phyloP scores from a whole-genome alignment of 176 grass and related monocot species.

The Cocos nucifera region DNA sequence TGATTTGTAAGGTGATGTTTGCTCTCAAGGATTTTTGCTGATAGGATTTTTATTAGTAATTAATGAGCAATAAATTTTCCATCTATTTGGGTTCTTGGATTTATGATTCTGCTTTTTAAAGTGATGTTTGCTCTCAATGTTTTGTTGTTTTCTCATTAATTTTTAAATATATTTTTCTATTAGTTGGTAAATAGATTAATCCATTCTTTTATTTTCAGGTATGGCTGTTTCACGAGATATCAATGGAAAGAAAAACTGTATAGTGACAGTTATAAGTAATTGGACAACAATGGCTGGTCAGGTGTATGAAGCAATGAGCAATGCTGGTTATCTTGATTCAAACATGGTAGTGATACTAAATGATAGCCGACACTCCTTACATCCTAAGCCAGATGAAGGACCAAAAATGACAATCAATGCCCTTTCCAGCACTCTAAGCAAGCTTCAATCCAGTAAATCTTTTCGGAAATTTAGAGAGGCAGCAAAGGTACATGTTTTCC shows the following conservation, averaged over 20 bases:
- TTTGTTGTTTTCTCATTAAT: no score
- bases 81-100: no score
- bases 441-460: slow-evolving; percentile 69
- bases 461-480: slow-evolving; percentile 73
- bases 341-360: slow-evolving; percentile 87
- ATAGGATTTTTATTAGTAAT: no score
- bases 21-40: no score
- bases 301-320: slow-evolving; percentile 68
- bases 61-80: no score
- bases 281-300: slow-evolving; percentile 81
- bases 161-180: no score
- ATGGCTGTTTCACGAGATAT: slow-evolving; percentile 76
- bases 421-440: slow-evolving; percentile 62
- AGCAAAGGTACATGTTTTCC: slow-evolving; percentile 45
- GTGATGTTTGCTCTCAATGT: no score
- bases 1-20: no score
- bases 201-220: slow-evolving; percentile 25
- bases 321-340: slow-evolving; percentile 67
- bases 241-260: slow-evolving; percentile 52
- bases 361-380: slow-evolving; percentile 45
- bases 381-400: slow-evolving; percentile 35
- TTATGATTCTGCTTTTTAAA: no score
- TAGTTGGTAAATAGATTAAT: no score
- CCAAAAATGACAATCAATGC: slow-evolving; percentile 50
- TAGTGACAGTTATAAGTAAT: slow-evolving; percentile 68